phyloP scores from a whole-genome alignment of 129 eudicot genomes.

The Daucus carota region DNA sequence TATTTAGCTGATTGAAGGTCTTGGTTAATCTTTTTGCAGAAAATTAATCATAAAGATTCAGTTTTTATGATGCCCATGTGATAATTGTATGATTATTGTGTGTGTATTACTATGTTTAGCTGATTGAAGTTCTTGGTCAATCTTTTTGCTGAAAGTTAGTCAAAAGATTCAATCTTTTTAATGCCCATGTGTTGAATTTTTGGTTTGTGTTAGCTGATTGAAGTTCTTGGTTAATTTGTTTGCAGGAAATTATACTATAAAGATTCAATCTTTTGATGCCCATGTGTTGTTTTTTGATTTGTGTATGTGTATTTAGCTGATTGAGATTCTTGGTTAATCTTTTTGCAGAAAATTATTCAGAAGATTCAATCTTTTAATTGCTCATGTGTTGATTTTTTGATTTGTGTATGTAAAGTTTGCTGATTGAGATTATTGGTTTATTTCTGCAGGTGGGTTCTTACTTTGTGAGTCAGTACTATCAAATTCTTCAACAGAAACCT shows the following conservation, averaged over 20 bases:
- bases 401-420: background rate
- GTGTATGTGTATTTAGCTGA: background rate
- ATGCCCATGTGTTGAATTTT: background rate
- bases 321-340: too few relatives aligned
- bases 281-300: background rate
- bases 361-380: background rate
- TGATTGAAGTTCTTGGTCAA: too few relatives aligned
- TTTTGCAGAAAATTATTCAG: too few relatives aligned
- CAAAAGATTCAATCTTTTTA: background rate
- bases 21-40: too few relatives aligned
- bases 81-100: too few relatives aligned
- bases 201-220: background rate
- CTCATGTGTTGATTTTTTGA: background rate
- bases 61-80: too few relatives aligned
- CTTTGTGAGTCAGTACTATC: constrained; percentile 75
- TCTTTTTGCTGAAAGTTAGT: too few relatives aligned
- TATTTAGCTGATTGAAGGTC: too few relatives aligned
- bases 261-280: background rate
- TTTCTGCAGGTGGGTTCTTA: constrained; percentile 64
- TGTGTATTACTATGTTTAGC: too few relatives aligned
- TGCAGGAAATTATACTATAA: background rate
- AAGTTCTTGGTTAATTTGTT: background rate
- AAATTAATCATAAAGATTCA: too few relatives aligned
- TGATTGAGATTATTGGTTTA: background rate
- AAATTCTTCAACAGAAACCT: constrained; percentile 66